These are phyloP conservation scores for Blastocystis sp. DNA, from an alignment of 352 stramenopile genomes.

Conservation along the genomic window DNA sequence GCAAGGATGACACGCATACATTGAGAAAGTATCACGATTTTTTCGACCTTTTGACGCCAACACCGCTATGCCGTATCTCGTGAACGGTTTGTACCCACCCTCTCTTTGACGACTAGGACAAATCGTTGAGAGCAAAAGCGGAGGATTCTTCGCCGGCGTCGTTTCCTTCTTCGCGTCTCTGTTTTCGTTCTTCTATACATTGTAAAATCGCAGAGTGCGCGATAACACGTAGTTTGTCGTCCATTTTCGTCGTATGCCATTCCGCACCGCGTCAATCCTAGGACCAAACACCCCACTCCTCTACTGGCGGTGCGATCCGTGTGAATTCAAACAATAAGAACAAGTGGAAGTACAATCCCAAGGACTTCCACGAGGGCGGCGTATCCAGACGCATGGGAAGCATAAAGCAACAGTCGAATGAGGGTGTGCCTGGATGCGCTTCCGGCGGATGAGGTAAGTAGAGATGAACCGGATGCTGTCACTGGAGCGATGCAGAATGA, in stretches of 20 bases:
- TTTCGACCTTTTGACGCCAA: conserved; percentile 82
- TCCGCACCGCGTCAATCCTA: neutral
- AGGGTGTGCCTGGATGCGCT: conserved; percentile 10
- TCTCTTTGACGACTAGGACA: conserved; percentile 4
- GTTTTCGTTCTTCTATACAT: conserved; percentile 19
- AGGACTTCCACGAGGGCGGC: neutral
- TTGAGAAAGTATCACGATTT: conserved; percentile 87
- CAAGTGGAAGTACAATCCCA: conserved; percentile 25
- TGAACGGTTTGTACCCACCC: conserved; percentile 4
- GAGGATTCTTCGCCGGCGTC: conserved; percentile 16
- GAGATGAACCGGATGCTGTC: neutral
- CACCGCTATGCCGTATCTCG: neutral
- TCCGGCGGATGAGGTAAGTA: conserved; percentile 69
- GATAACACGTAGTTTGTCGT: conserved; percentile 12
- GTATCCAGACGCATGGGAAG: conserved; percentile 5
- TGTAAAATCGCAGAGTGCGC: neutral
- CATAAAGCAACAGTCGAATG: conserved; percentile 25
- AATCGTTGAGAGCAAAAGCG: conserved; percentile 4
- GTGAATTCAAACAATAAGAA: neutral
- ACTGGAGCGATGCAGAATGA: neutral
- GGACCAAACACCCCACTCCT: neutral
- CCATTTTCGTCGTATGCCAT: conserved; percentile 24
- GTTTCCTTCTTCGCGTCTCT: conserved; percentile 13
- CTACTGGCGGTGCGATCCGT: neutral
- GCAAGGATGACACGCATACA: conserved; percentile 90